phyloP scores from a whole-genome alignment of 192 early-diverging fungal genomes.

The Spinellus fusiger region DNA sequence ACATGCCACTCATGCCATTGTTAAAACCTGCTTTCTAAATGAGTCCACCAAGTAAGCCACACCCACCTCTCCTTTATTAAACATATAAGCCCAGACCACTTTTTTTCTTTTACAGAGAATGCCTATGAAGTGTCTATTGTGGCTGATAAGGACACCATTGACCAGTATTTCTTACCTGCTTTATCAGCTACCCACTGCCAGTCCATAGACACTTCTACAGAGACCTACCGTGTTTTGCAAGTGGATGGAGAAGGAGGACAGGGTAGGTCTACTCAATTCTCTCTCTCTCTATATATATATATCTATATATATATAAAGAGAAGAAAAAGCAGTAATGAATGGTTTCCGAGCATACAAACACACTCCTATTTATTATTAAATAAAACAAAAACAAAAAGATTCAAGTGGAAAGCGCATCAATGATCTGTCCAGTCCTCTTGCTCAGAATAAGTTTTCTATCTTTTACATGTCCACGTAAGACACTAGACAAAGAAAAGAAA shows the following conservation, averaged over 20 bases:
- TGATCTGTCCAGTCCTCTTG: slow-evolving; percentile 50
- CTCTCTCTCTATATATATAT: not conserved
- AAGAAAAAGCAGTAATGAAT: not conserved
- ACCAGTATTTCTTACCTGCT: slow-evolving; percentile 47
- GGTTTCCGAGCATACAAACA: too few species aligned
- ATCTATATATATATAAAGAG: not conserved
- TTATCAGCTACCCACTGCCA: slow-evolving; percentile 24
- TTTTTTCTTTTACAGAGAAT: slow-evolving; percentile 67
- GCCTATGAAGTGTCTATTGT: slow-evolving; percentile 61
- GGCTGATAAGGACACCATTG: slow-evolving; percentile 48
- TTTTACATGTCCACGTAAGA: slow-evolving; percentile 63
- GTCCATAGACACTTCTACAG: slow-evolving; percentile 44
- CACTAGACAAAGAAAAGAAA: too few species aligned
- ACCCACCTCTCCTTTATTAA: not conserved
- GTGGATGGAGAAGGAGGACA: slow-evolving; percentile 54
- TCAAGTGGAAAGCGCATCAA: slow-evolving; percentile 47
- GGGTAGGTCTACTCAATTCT: slow-evolving; percentile 22
- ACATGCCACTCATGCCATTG: slow-evolving; percentile 52
- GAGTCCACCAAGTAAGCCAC: slow-evolving; percentile 14
- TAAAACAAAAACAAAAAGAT: slow-evolving; percentile 5
- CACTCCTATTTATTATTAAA: too few species aligned
- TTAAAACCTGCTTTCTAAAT: slow-evolving; percentile 52
- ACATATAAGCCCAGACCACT: slow-evolving; percentile 37
- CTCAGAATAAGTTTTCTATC: slow-evolving; percentile 58
- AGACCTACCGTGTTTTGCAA: slow-evolving; percentile 60